Evolutionary conservation across 495 filamentous ascomycete species (phyloP).

Genomic region (Daldinia grandis): DNA sequence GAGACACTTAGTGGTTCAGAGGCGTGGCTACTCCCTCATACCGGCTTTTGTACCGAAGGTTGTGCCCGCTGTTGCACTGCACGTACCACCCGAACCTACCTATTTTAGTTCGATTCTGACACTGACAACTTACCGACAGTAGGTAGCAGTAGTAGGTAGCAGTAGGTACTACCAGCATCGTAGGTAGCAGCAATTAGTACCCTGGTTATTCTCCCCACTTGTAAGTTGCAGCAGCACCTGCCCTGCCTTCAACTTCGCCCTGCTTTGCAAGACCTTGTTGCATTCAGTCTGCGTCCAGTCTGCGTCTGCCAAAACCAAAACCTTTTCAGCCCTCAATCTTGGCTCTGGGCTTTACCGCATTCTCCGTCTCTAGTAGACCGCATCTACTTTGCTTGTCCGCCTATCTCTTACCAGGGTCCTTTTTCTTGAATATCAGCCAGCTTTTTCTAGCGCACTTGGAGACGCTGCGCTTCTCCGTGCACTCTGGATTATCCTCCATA

Average conservation of each 20-base stretch:
- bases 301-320: constrained; percentile 18
- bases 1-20: neutral
- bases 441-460: constrained; percentile 3
- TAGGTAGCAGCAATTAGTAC: neutral
- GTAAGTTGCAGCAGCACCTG: neutral
- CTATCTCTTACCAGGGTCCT: constrained; percentile 9
- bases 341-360: constrained; percentile 14
- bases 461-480: constrained; percentile 20
- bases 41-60: constrained; percentile 29
- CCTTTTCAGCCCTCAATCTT: constrained; percentile 33
- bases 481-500: constrained; percentile 13
- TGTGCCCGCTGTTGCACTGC: constrained; percentile 33
- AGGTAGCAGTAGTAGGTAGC: neutral
- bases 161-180: neutral
- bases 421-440: constrained; percentile 5
- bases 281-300: constrained; percentile 13
- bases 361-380: constrained; percentile 14
- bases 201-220: neutral
- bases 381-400: neutral
- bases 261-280: constrained; percentile 22
- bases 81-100: constrained; percentile 28
- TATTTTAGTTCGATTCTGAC: constrained; percentile 31
- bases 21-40: constrained; percentile 5
- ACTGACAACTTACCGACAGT: constrained; percentile 11
- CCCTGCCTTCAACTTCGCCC: constrained; percentile 18